Evolutionary conservation across 2,329 filamentous ascomycete genomes (phyloP).

Genomic region (Microthyrium microscopicum): DNA sequence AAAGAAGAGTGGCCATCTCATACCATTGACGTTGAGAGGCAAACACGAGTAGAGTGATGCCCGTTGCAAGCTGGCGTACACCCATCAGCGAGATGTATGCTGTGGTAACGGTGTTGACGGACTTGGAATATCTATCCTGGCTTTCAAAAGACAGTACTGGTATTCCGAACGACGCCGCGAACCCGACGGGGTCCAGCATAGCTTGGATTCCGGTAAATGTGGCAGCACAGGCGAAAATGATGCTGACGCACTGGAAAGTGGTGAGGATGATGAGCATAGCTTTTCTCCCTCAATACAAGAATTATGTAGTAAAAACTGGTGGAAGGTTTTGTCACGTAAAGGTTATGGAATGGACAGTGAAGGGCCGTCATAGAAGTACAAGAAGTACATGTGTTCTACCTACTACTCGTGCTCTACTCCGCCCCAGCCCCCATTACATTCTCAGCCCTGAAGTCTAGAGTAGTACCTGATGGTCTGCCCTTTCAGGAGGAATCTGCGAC

Average conservation of each 20-base stretch:
- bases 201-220: constrained; percentile 1
- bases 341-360: too few relatives aligned
- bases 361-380: too few relatives aligned
- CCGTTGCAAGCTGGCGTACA: constrained; percentile 1
- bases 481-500: too few relatives aligned
- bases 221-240: constrained; percentile 1
- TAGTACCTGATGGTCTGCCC: too few relatives aligned
- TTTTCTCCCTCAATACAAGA: too few relatives aligned
- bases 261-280: constrained; percentile 1
- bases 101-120: neutral
- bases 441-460: too few relatives aligned
- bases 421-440: too few relatives aligned
- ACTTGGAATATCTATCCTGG: neutral
- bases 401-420: too few relatives aligned
- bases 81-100: constrained; percentile 5
- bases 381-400: too few relatives aligned
- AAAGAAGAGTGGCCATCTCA: neutral
- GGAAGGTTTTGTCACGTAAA: too few relatives aligned
- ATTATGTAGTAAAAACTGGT: neutral
- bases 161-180: constrained; percentile 4
- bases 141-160: neutral
- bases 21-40: neutral
- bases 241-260: constrained; percentile 1
- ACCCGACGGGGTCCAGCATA: neutral
- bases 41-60: constrained; percentile 2